phyloP scores from a whole-genome alignment of 805 yeast species.

The Torulaspora gathmanii region DNA sequence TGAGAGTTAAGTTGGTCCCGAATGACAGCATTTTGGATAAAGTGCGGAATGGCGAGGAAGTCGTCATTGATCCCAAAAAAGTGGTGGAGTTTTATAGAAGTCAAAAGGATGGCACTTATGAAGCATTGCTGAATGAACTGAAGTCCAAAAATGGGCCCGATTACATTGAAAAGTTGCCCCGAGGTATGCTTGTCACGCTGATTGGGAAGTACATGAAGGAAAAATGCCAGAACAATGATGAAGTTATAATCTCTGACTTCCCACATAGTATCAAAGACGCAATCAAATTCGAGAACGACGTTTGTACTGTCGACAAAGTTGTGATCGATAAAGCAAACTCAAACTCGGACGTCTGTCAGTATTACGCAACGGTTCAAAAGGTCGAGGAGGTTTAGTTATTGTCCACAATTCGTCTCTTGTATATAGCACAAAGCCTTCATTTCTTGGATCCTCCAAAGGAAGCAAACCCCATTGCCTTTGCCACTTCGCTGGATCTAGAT shows the following conservation, averaged over 20 bases:
- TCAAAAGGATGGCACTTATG: constrained; percentile 44
- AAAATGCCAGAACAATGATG: constrained; percentile 36
- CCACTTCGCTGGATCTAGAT: constrained; percentile 26
- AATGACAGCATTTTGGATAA: constrained; percentile 23
- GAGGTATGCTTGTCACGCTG: constrained; percentile 36
- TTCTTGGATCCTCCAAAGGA: constrained; percentile 51
- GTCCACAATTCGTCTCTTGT: constrained; percentile 2
- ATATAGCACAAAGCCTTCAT: constrained; percentile 11
- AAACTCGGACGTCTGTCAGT: constrained; percentile 50
- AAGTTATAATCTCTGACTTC: constrained; percentile 51
- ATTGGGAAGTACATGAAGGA: constrained; percentile 32
- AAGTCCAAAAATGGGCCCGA: constrained; percentile 26
- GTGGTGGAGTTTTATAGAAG: constrained; percentile 45
- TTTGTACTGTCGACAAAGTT: constrained; percentile 46
- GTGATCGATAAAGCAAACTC: constrained; percentile 20
- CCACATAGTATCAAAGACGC: constrained; percentile 64
- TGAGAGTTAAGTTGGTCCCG: constrained; percentile 42
- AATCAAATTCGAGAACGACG: constrained; percentile 66
- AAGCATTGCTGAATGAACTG: constrained; percentile 48
- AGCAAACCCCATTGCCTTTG: constrained; percentile 53
- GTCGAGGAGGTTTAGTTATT: constrained; percentile 25
- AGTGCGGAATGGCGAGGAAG: constrained; percentile 24
- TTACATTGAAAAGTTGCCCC: constrained; percentile 32
- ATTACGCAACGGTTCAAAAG: constrained; percentile 64
- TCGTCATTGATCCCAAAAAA: constrained; percentile 47